Evolutionary conservation across 257 asterid genomes (phyloP).

Genomic region (Vinca minor): DNA sequence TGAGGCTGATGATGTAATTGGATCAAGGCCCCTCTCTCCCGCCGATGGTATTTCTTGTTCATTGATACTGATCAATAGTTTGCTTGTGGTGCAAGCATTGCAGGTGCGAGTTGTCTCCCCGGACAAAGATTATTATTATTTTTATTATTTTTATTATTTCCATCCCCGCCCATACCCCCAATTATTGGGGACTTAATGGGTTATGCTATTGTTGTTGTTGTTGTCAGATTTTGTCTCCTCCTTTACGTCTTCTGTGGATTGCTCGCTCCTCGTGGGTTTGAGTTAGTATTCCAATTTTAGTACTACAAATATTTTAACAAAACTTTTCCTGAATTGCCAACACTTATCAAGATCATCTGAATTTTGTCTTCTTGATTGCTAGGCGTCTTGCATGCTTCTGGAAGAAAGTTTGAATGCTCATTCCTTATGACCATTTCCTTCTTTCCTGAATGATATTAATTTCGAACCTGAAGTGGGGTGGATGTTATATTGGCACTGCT

Average conservation of each 20-base stretch:
- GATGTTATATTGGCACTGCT: neutral
- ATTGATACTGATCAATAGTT: neutral
- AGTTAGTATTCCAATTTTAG: slow-evolving; percentile 38
- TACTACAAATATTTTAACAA: neutral
- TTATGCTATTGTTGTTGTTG: too few relatives aligned
- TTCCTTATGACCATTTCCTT: too few relatives aligned
- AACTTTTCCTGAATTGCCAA: neutral
- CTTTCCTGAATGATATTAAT: neutral
- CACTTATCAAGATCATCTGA: neutral
- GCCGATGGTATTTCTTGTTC: neutral
- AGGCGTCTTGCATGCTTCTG: neutral
- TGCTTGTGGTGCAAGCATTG: slow-evolving; percentile 20
- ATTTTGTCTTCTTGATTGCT: neutral
- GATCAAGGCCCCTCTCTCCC: too few relatives aligned
- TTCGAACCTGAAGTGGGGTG: neutral
- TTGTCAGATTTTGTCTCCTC: slow-evolving; percentile 91
- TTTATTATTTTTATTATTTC: too few relatives aligned
- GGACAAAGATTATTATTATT: too few relatives aligned
- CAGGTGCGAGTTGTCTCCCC: slow-evolving; percentile 99
- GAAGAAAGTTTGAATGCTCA: too few relatives aligned
- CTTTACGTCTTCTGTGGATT: slow-evolving; percentile 87
- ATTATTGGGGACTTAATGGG: too few relatives aligned
- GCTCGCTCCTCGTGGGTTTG: slow-evolving; percentile 98
- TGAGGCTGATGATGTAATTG: too few relatives aligned
- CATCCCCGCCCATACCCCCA: too few relatives aligned